Evolutionary conservation across 306 rosid species (phyloP).

Genomic region (Vicia villosa): DNA sequence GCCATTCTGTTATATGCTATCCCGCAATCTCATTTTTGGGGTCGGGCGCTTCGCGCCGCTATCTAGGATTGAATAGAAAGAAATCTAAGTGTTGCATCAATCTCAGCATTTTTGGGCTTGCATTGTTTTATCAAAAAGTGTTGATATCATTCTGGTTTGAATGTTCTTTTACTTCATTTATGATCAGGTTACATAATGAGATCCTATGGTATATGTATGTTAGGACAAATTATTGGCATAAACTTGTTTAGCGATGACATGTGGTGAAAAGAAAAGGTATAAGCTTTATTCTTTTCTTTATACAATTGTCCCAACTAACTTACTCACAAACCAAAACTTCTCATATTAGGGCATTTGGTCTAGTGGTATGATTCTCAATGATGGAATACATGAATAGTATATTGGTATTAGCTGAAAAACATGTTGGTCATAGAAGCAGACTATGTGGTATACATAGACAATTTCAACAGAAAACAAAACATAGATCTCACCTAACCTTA

Average conservation of each 20-base stretch:
- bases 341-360: conserved; percentile 41
- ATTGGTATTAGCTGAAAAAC: not conserved
- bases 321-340: not conserved
- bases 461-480: not conserved
- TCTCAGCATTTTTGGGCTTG: no score
- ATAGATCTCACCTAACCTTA: not conserved
- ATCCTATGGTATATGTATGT: not conserved
- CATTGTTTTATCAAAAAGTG: no score
- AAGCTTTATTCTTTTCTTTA: not conserved
- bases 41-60: no score
- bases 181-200: not conserved
- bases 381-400: not conserved
- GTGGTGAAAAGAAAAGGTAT: not conserved
- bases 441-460: not conserved
- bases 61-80: no score
- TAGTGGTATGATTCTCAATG: conserved; percentile 27
- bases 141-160: not conserved
- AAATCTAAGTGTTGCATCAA: no score
- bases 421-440: no score
- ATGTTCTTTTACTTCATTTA: not conserved
- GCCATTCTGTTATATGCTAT: no score
- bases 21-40: no score
- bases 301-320: not conserved
- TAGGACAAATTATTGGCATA: not conserved
- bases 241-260: not conserved